Percentiles rank a stretch among this genome's conserved stretches.
Conservation (phyloP, 2,329 filamentous ascomycete species). For the Aspergillus floridensis region DNA sequence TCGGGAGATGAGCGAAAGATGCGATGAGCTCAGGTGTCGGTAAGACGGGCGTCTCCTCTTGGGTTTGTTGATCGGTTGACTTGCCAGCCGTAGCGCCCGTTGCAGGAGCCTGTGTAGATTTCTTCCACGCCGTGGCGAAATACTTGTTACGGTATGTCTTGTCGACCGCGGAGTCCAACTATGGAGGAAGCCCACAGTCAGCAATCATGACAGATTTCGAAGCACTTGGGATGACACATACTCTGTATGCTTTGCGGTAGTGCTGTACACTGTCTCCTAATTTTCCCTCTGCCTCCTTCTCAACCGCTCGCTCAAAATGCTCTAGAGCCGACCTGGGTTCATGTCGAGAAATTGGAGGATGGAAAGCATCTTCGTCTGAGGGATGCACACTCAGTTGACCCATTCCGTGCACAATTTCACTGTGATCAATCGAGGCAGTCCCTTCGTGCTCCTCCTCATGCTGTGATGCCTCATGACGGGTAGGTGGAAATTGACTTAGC, state of each 20-base stretch:
- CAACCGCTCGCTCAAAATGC: constrained; percentile 87
- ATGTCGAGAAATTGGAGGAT: constrained; percentile 23
- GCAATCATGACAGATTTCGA: constrained; percentile 13
- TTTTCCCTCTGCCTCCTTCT: constrained; percentile 79
- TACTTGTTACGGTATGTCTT: constrained; percentile 86
- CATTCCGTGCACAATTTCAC: constrained; percentile 36
- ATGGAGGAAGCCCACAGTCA: constrained; percentile 14
- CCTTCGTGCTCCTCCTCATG: constrained; percentile 38
- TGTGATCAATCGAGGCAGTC: constrained; percentile 23
- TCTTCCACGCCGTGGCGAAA: constrained; percentile 66
- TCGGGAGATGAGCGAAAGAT: constrained; percentile 68
- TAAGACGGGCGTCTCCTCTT: constrained; percentile 49
- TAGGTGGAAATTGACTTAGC: constrained; percentile 36
- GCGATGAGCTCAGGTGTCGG: constrained; percentile 68
- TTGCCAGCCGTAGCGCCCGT: constrained; percentile 53
- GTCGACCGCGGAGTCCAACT: constrained; percentile 84
- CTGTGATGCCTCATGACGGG: constrained; percentile 38
- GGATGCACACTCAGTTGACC: constrained; percentile 34
- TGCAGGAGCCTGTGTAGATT: constrained; percentile 40
- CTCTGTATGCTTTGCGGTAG: constrained; percentile 87
- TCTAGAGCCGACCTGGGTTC: constrained; percentile 78
- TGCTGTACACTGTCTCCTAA: constrained; percentile 83
- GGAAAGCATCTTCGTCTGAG: constrained; percentile 41
- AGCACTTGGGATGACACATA: constrained; percentile 39
- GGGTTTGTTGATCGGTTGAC: constrained; percentile 56